Evolutionary conservation across 371 early-diverging fungal species (phyloP), one percentile per base, ranked within the genome.

Genomic region (Capillidium heterosporum): DNA sequence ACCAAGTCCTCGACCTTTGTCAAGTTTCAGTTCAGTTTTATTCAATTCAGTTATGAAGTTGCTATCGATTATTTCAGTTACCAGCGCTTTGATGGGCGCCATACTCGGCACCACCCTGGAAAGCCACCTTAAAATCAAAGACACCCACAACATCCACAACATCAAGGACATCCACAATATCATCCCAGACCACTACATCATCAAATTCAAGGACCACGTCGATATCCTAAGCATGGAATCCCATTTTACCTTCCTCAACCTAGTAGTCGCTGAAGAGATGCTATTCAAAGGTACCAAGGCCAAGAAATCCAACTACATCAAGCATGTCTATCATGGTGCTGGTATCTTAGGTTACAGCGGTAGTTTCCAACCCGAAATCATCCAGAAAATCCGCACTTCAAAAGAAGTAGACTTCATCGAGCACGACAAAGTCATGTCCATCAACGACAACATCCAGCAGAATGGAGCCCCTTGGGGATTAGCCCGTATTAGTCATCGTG

Each of bases 401-500:
- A 7, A 48, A 5, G 61, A 60, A 49, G 61, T 60, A 29, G 92
- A 75, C n/a, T 91, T 78, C 61, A 80, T 95, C 40, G 95, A 95
- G 71, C 79, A 75, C 56, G 91, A 93, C 70, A 79, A 84, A 57
- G 65, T 87, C 28, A 44, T 44, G 84, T 27, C 35, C 35, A 83
- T 91, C 46, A 80, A 83, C 70, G 72, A 83, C 10, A 58, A 65
- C 43, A 82, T 80, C 27, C 64, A 75, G 44, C 84, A 89, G 68
- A 70, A 65, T 26, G 69, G 76, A 59, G 89, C 94, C 21, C 87
- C 92, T 19, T 94, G 94, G 94, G 94, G 92, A 43, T 67, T 91
- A n/a, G 77, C 89, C 52, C 87, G 94, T 60, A 73, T 91, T 57
- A 82, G 89, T 32, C 87, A 87, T 64, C 81, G 85, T 61, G 63